Conservation (phyloP, 768 basidiomycete species). For the Phlebiopsis flavidoalba region DNA sequence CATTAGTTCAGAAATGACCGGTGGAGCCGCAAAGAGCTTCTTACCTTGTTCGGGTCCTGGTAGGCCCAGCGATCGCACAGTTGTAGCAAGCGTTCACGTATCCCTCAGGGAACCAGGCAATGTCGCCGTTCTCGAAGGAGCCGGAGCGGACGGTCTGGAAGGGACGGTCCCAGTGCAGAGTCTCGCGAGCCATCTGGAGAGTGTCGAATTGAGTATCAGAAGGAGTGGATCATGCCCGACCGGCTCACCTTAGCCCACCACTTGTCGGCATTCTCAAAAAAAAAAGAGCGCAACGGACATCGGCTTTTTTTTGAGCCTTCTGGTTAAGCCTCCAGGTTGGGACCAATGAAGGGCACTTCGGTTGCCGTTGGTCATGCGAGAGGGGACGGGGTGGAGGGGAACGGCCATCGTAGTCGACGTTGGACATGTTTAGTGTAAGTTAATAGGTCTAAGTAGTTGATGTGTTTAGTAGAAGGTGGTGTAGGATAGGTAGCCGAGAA, state of each 20-base stretch:
- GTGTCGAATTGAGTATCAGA: neutral
- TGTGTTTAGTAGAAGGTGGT: neutral
- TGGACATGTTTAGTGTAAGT: neutral
- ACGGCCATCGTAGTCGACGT: slow-evolving; percentile 6
- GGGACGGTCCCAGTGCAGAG: slow-evolving; percentile 81
- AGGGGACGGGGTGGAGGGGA: slow-evolving; percentile 5
- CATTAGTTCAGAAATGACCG: neutral
- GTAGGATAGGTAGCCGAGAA: neutral
- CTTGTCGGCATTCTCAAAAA: slow-evolving; percentile 65
- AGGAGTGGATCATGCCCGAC: neutral
- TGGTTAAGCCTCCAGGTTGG: slow-evolving; percentile 69
- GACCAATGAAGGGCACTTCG: slow-evolving; percentile 75
- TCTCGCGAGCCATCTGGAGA: slow-evolving; percentile 61
- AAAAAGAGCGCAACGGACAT: slow-evolving; percentile 78
- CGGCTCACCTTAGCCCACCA: slow-evolving; percentile 80
- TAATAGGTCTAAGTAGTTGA: neutral
- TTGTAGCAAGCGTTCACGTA: slow-evolving; percentile 92
- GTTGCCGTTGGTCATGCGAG: slow-evolving; percentile 6
- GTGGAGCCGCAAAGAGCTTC: neutral
- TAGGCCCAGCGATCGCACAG: slow-evolving; percentile 94
- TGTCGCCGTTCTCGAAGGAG: slow-evolving; percentile 78
- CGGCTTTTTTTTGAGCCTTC: slow-evolving; percentile 51
- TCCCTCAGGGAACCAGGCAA: slow-evolving; percentile 96
- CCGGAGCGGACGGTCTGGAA: slow-evolving; percentile 86
- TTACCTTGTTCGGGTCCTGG: slow-evolving; percentile 75